Percentiles rank a stretch among this genome's conserved stretches.
Conservation (phyloP, 2,329 filamentous ascomycete genomes). For the Neonectria ditissima region DNA sequence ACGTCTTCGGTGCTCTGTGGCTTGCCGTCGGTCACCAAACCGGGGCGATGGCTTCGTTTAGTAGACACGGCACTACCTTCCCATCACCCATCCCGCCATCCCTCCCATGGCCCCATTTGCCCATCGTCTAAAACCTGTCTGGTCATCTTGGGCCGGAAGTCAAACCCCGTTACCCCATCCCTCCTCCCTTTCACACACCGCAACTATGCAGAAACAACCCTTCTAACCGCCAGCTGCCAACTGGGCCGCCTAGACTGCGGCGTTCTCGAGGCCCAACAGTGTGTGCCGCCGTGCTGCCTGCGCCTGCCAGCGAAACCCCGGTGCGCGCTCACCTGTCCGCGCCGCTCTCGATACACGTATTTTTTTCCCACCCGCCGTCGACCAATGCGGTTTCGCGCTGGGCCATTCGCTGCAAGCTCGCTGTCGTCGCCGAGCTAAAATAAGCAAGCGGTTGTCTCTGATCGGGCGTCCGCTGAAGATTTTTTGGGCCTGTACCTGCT, state of each 20-base stretch:
- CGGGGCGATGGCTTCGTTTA: not conserved
- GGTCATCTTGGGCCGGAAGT: not conserved
- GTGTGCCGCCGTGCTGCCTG: not conserved
- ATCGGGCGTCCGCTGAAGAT: not conserved
- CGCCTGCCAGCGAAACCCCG: conserved; percentile 2
- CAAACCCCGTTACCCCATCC: not conserved
- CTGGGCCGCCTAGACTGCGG: not conserved
- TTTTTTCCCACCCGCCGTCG: not conserved
- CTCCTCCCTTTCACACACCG: conserved; percentile 13
- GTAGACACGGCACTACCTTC: not conserved
- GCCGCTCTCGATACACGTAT: conserved; percentile 8
- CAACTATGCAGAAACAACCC: conserved; percentile 14
- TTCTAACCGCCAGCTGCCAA: conserved; percentile 12
- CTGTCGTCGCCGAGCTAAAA: not conserved
- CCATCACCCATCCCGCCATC: not conserved
- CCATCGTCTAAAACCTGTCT: not conserved
- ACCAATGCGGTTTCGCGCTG: conserved; percentile 6
- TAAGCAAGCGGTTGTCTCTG: not conserved
- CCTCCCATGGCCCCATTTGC: not conserved
- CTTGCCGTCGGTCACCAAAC: not conserved
- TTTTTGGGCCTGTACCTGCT: not conserved
- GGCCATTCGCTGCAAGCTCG: not conserved
- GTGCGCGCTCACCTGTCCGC: conserved; percentile 1
- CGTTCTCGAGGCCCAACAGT: not conserved
- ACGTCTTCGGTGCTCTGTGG: not conserved